phyloP scores from a whole-genome alignment of 768 basidiomycete species.

The Dentipellis fragilis region DNA sequence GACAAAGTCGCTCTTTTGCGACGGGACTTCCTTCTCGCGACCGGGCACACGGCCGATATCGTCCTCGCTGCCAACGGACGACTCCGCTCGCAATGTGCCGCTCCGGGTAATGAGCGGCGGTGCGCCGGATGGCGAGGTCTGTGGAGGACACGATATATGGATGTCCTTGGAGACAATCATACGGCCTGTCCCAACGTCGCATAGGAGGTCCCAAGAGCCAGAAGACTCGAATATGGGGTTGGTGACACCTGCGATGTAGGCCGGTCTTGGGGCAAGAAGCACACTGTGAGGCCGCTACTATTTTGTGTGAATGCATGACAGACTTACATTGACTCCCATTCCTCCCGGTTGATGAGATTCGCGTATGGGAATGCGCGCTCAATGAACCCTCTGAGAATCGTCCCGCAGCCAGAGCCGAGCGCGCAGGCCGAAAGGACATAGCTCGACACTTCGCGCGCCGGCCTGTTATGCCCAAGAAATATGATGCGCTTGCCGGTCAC shows the following conservation, averaged over 20 bases:
- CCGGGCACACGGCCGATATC: constrained; percentile 49
- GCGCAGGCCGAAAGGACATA: constrained; percentile 94
- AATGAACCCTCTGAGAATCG: constrained; percentile 74
- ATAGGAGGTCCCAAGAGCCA: constrained; percentile 85
- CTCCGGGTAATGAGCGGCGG: constrained; percentile 41
- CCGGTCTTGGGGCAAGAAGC: constrained; percentile 47
- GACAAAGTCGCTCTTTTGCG: constrained; percentile 40
- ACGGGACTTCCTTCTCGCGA: constrained; percentile 29
- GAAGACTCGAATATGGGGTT: constrained; percentile 93
- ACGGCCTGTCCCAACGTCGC: constrained; percentile 81
- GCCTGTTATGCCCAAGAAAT: constrained; percentile 83
- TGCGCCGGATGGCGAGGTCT: constrained; percentile 19
- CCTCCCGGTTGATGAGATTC: constrained; percentile 78
- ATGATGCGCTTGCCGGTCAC: constrained; percentile 94
- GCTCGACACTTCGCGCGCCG: constrained; percentile 83
- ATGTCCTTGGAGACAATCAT: constrained; percentile 88
- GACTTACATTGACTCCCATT: constrained; percentile 81
- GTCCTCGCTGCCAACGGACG: constrained; percentile 54
- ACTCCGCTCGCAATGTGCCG: constrained; percentile 57
- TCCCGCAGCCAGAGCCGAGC: constrained; percentile 84
- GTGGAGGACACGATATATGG: constrained; percentile 32
- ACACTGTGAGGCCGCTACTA: background rate
- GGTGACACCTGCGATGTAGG: constrained; percentile 93
- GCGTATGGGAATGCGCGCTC: constrained; percentile 94
- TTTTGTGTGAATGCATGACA: constrained; percentile 1